Conservation (phyloP, 306 rosid genomes). For the Inga laurina region DNA sequence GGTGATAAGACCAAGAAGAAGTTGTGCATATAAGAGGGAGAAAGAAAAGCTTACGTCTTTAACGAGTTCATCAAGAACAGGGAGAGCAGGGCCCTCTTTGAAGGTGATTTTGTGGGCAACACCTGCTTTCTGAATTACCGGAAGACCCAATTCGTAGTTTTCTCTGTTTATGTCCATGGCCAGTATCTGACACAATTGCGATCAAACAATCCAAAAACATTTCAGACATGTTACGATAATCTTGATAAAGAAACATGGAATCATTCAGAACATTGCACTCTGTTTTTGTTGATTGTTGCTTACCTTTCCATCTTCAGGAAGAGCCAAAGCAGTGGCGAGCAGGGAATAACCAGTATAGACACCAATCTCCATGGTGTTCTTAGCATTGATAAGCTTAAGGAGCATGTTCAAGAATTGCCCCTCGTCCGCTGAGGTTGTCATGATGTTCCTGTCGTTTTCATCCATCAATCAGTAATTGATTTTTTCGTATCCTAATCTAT, state of each 20-base stretch:
- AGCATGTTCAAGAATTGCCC: constrained; percentile 92
- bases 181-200: constrained; percentile 56
- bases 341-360: constrained; percentile 95
- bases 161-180: constrained; percentile 95
- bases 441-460: constrained; percentile 71
- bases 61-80: constrained; percentile 69
- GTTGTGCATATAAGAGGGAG: background rate
- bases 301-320: constrained; percentile 96
- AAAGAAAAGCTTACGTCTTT: constrained; percentile 53
- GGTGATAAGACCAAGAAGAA: background rate
- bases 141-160: constrained; percentile 84
- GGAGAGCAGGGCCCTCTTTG: constrained; percentile 97
- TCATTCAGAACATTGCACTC: background rate
- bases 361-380: constrained; percentile 95
- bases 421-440: constrained; percentile 95
- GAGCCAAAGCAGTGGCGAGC: constrained; percentile 90
- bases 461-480: constrained; percentile 17
- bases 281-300: background rate
- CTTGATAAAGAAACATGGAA: background rate
- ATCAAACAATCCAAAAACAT: background rate
- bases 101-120: constrained; percentile 89
- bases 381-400: constrained; percentile 87
- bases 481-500: background rate
- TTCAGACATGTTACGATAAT: background rate
- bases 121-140: constrained; percentile 74